Percentiles rank a stretch among this genome's conserved stretches.
These are phyloP conservation scores for Datisca glomerata DNA, from an alignment of 306 rosid species.

Conservation along the genomic window DNA sequence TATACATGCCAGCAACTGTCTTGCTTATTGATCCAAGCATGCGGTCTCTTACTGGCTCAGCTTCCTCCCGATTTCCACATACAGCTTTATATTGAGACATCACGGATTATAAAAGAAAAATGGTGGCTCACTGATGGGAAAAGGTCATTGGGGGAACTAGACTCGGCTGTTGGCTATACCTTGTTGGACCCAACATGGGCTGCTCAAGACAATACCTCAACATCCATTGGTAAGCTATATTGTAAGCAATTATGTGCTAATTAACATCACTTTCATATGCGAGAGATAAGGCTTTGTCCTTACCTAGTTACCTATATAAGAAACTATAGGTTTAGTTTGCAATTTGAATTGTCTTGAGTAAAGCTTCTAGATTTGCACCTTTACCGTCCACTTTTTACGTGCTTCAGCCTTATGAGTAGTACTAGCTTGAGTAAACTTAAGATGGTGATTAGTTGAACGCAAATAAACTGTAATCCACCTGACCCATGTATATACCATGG, in stretches of 20 bases:
- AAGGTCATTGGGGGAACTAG: conserved; percentile 63
- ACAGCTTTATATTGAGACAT: conserved; percentile 80
- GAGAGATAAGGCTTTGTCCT: too few relatives aligned
- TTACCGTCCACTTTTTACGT: too few relatives aligned
- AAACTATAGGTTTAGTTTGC: too few relatives aligned
- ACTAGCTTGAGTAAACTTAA: too few relatives aligned
- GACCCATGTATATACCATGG: too few relatives aligned
- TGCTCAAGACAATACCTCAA: conserved; percentile 97
- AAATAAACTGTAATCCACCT: too few relatives aligned
- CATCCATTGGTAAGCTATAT: conserved; percentile 65
- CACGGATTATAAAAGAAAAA: conserved; percentile 84
- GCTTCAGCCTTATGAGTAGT: too few relatives aligned
- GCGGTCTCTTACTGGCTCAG: conserved; percentile 93
- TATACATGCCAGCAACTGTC: conserved; percentile 92
- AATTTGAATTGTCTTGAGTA: too few relatives aligned
- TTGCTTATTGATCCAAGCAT: conserved; percentile 92
- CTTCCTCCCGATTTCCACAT: conserved; percentile 87
- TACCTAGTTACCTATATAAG: too few relatives aligned
- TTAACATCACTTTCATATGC: too few relatives aligned
- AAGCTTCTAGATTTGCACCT: too few relatives aligned
- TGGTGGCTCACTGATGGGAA: conserved; percentile 95
- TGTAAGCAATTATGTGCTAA: conserved; percentile 6
- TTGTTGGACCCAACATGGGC: conserved; percentile 99
- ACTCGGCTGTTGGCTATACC: conserved; percentile 96
- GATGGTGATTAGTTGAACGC: too few relatives aligned